Percentiles rank a stretch among this genome's conserved stretches.
Evolutionary conservation across 208 protist species (phyloP).

Genomic region (Tritrichomonas musculus): DNA sequence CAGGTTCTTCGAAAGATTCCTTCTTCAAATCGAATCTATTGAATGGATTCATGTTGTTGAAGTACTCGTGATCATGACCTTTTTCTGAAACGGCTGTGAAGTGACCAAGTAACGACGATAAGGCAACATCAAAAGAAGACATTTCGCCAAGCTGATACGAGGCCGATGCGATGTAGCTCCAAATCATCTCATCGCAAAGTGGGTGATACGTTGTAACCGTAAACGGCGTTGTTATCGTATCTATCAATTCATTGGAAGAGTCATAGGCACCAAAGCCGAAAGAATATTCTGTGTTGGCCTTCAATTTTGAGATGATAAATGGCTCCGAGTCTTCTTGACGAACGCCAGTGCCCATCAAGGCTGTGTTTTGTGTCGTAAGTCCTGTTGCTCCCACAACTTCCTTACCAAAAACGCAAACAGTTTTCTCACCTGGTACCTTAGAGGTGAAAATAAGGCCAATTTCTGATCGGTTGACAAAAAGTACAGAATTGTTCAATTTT

Average conservation of each 20-base stretch:
- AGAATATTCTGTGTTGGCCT: neutral
- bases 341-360: neutral
- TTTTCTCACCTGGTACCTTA: neutral
- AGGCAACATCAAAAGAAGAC: neutral
- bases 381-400: neutral
- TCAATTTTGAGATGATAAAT: neutral
- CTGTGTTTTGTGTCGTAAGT: neutral
- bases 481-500: neutral
- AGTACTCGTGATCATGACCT: neutral
- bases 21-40: neutral
- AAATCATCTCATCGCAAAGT: neutral
- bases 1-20: neutral
- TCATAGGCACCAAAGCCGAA: neutral
- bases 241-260: neutral
- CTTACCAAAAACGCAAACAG: neutral
- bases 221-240: neutral
- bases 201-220: neutral
- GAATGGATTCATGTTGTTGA: slow-evolving; percentile 24
- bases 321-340: neutral
- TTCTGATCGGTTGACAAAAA: neutral
- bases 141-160: neutral
- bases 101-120: neutral
- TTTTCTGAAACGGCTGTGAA: neutral
- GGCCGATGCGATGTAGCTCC: slow-evolving; percentile 11
- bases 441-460: neutral